Conservation (phyloP, 441 rosid genomes). For the Eutrema salsugineum region DNA sequence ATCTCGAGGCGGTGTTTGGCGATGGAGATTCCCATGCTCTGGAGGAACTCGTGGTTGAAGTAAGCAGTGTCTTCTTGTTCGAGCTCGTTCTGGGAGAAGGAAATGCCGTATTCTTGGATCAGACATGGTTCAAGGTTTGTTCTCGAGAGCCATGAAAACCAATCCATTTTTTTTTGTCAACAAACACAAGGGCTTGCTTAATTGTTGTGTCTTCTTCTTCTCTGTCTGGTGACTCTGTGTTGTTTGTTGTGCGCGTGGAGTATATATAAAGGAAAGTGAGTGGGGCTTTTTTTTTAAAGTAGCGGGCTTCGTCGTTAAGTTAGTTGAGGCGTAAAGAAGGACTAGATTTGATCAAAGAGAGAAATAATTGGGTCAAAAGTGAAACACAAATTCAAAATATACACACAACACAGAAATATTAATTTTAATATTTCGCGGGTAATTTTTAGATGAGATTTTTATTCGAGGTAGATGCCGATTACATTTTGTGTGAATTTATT, state of each 20-base stretch:
- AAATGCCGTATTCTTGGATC: slow-evolving; percentile 67
- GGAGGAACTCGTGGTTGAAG: slow-evolving; percentile 90
- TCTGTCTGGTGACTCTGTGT: background rate
- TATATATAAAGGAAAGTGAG: slow-evolving; percentile 4
- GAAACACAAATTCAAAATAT: background rate
- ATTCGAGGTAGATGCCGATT: background rate
- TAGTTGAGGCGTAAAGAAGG: slow-evolving; percentile 28
- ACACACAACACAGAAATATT: background rate
- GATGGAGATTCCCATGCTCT: slow-evolving; percentile 86
- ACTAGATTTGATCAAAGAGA: background rate
- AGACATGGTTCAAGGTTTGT: slow-evolving; percentile 69
- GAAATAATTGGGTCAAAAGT: slow-evolving; percentile 10
- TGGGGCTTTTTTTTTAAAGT: background rate
- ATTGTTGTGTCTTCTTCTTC: too few relatives aligned
- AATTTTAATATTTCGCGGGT: background rate
- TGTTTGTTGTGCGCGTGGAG: background rate
- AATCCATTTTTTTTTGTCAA: slow-evolving; percentile 42
- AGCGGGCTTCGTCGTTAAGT: slow-evolving; percentile 35
- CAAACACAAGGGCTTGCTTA: background rate
- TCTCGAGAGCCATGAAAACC: slow-evolving; percentile 87
- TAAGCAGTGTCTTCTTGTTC: slow-evolving; percentile 66
- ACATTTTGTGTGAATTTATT: background rate
- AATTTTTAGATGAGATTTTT: background rate
- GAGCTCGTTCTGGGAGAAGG: slow-evolving; percentile 73
- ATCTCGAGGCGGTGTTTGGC: slow-evolving; percentile 94